Evolutionary conservation across 2,329 filamentous ascomycete species (phyloP).

Genomic region (Aspergillus uvarum): DNA sequence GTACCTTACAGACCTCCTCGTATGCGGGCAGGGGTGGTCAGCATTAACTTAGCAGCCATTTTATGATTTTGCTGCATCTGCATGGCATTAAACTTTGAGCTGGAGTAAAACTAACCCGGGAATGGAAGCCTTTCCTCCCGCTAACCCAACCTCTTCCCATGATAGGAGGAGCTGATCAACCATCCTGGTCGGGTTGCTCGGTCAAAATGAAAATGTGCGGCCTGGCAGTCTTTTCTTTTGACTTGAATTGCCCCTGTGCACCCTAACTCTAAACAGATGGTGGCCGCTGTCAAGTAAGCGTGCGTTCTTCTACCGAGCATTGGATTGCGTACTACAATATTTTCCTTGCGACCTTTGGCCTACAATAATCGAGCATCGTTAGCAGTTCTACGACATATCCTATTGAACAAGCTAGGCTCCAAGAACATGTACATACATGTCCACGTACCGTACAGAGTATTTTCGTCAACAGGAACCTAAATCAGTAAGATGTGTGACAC

Average conservation of each 20-base stretch:
- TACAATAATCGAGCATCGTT: too few species aligned
- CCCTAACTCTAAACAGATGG: background rate
- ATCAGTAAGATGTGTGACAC: background rate
- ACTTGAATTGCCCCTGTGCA: conserved; percentile 1
- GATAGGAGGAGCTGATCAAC: background rate
- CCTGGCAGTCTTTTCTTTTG: background rate
- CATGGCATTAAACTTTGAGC: conserved; percentile 6
- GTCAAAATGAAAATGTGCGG: conserved; percentile 2
- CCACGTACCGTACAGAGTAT: too few species aligned
- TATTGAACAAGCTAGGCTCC: too few species aligned
- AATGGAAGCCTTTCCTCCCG: conserved; percentile 11
- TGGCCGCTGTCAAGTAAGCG: background rate
- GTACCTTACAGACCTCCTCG: conserved; percentile 7
- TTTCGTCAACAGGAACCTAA: background rate
- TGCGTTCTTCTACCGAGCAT: too few species aligned
- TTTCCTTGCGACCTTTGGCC: too few species aligned
- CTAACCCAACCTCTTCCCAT: background rate
- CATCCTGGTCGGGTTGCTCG: background rate
- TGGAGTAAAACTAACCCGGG: conserved; percentile 10
- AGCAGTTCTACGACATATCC: too few species aligned
- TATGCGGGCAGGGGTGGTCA: background rate
- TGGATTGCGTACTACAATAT: too few species aligned
- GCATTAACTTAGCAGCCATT: background rate
- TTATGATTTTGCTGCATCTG: background rate
- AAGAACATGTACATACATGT: too few species aligned